Conservation (phyloP, 2,329 filamentous ascomycete species). For the Penicillium sp. region DNA sequence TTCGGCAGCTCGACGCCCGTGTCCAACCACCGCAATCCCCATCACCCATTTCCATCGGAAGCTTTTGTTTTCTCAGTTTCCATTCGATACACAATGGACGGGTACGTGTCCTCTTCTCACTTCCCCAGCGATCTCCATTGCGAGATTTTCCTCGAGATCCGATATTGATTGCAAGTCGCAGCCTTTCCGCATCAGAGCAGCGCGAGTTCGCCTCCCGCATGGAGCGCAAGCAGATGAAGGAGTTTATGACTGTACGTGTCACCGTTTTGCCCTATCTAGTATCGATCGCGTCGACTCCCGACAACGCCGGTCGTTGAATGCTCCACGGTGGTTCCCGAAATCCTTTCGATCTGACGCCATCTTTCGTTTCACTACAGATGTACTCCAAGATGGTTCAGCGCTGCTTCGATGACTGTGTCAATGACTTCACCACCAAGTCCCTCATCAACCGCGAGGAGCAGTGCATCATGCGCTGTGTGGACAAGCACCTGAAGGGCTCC, state of each 20-base stretch:
- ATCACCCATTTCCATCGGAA: constrained; percentile 1
- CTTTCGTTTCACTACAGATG: constrained; percentile 48
- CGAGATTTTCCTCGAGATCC: neutral
- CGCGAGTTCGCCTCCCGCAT: constrained; percentile 91
- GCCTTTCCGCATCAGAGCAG: constrained; percentile 76
- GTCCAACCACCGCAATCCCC: constrained; percentile 9
- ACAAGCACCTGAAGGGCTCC: constrained; percentile 91
- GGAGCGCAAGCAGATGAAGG: constrained; percentile 98
- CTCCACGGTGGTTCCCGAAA: neutral
- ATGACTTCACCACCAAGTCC: constrained; percentile 97
- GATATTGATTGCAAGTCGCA: constrained; percentile 30
- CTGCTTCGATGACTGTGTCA: constrained; percentile 96
- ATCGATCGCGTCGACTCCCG: neutral
- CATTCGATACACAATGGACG: constrained; percentile 34
- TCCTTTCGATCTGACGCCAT: neutral
- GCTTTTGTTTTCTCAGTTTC: neutral
- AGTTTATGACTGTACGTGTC: constrained; percentile 85
- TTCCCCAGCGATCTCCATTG: neutral
- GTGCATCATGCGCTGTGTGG: constrained; percentile 91
- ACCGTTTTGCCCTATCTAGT: too few species aligned
- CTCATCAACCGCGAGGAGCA: constrained; percentile 82
- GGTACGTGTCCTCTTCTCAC: constrained; percentile 22
- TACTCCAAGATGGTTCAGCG: constrained; percentile 59
- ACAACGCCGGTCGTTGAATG: neutral
- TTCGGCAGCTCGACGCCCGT: constrained; percentile 17